Percentiles rank a stretch among this genome's conserved stretches.
These are phyloP conservation scores for Apiotrichum brassicae DNA, from an alignment of 1,284 basidiomycete genomes.

Conservation along the genomic window DNA sequence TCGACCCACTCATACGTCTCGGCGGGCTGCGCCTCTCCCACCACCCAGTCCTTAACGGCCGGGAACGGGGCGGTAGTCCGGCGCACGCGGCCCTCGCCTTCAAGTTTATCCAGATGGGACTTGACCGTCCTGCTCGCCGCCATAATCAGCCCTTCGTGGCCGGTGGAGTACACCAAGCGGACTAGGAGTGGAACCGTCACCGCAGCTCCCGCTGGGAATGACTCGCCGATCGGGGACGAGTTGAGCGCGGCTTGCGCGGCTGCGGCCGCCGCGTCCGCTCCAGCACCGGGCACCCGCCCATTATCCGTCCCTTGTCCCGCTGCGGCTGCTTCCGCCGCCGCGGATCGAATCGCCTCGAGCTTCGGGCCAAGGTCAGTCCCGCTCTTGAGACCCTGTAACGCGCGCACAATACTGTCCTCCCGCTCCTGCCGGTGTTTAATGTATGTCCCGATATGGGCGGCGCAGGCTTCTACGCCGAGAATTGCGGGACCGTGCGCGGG, in stretches of 20 bases:
- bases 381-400: conserved; percentile 16
- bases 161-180: conserved; percentile 32
- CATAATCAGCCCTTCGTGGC: conserved; percentile 29
- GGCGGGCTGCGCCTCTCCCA: conserved; percentile 16
- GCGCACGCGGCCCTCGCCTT: conserved; percentile 58
- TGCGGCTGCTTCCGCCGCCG: conserved; percentile 7
- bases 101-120: conserved; percentile 40
- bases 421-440: conserved; percentile 74
- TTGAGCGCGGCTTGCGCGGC: conserved; percentile 1
- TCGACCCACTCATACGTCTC: conserved; percentile 32
- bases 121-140: conserved; percentile 26
- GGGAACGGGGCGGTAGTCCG: conserved; percentile 21
- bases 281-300: conserved; percentile 2
- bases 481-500: conserved; percentile 79
- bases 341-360: conserved; percentile 14
- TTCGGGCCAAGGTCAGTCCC: conserved; percentile 11
- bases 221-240: background rate
- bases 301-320: conserved; percentile 3
- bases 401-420: conserved; percentile 61
- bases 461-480: conserved; percentile 45
- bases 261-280: conserved; percentile 1
- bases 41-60: conserved; percentile 19
- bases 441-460: conserved; percentile 59
- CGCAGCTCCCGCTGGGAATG: conserved; percentile 5
- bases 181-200: conserved; percentile 25